Conservation (phyloP, 768 basidiomycete genomes). For the Lactarius akahatsu region DNA sequence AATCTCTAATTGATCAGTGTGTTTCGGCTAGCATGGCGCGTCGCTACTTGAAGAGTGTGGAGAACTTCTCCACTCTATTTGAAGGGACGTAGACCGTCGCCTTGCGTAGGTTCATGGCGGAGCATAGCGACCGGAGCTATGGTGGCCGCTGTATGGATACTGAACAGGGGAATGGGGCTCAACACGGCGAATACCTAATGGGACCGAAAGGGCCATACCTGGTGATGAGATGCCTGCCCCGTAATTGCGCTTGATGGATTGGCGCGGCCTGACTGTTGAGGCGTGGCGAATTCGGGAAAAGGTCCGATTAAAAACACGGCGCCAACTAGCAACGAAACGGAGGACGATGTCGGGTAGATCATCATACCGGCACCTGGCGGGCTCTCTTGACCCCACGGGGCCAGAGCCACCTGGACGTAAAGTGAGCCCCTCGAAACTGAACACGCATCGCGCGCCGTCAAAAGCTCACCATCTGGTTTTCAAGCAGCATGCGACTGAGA, state of each 20-base stretch:
- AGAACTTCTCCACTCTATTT: not conserved
- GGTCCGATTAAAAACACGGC: constrained; percentile 42
- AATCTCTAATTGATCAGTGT: not conserved
- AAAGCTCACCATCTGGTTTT: constrained; percentile 50
- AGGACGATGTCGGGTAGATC: constrained; percentile 27
- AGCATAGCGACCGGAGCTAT: constrained; percentile 20
- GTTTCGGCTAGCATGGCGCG: not conserved
- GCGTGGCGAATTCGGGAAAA: constrained; percentile 43
- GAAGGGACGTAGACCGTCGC: not conserved
- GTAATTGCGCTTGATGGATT: constrained; percentile 32
- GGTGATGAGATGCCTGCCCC: constrained; percentile 45
- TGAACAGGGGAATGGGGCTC: constrained; percentile 1
- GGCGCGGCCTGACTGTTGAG: constrained; percentile 19
- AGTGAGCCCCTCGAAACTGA: not conserved
- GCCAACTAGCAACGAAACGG: constrained; percentile 25
- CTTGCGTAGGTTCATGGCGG: constrained; percentile 8
- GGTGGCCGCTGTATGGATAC: constrained; percentile 20
- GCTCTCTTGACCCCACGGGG: constrained; percentile 25
- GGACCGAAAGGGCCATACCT: constrained; percentile 13
- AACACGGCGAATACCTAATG: not conserved
- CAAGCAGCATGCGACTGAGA: constrained; percentile 51
- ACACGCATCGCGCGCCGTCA: not conserved
- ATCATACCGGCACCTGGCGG: constrained; percentile 28
- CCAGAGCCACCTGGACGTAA: constrained; percentile 20
- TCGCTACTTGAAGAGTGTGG: not conserved